Evolutionary conservation across 2,329 filamentous ascomycete species (phyloP), one percentile per base, ranked within the genome.

Genomic region (Microdochium nivale): DNA sequence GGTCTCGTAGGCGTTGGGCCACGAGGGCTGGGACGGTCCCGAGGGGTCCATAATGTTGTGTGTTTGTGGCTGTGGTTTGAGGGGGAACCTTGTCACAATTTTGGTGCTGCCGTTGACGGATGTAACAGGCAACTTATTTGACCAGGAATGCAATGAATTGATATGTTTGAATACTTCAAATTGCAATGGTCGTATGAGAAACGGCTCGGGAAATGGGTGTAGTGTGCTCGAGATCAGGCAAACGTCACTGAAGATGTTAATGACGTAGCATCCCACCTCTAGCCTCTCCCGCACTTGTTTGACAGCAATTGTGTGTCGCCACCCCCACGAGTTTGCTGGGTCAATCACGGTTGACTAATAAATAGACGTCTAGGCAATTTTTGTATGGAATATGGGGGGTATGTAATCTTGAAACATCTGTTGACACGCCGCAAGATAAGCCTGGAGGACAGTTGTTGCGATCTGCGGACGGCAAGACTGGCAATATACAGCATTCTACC

Each of bases 41-140:
- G 61, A 60, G 33, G 62, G 59, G 21, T 65, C 57, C 64, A 65
- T 64, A 13, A 25, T 56, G 40, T 19, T 5, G 5, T 30, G 27
- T 30, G 27, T 5, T 30, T 30, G 11, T 11, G n/a, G 40, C 40
- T 44, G 13, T 24, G 40, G 19, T 21, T 8, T 44, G 3, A 7
- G 3, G 9, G 16, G 5, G n/a, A 7, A 23, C 19, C 19, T 8
- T 11, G 35, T 9, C 10, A 40, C 5, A n/a, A n/a, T 40, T 11
- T 40, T 40, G 35, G 9, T 40, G 35, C 5, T 11, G 9, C 7
- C 14, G n/a, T 13, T 40, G 35, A n/a, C n/a, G n/a, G n/a, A n/a
- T n/a, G n/a, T n/a, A n/a, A n/a, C n/a, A n/a, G n/a, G n/a, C n/a
- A n/a, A n/a, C n/a, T n/a, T n/a, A n/a, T n/a, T n/a, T 40, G 14